Evolutionary conservation across 345 rosid genomes (phyloP).

Genomic region (Linum lewisii): DNA sequence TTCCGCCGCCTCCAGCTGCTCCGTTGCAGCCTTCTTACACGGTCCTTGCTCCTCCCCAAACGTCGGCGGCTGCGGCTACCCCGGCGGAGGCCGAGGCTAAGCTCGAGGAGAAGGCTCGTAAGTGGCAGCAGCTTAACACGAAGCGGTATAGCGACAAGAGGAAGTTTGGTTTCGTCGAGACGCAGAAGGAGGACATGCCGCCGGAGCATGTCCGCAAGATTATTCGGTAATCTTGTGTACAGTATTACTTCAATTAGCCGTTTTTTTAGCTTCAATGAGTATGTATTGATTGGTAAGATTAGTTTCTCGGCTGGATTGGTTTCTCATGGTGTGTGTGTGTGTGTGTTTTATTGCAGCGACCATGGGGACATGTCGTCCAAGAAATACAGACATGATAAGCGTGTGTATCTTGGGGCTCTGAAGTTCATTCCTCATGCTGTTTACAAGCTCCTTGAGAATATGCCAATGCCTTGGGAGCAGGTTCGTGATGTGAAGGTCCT

Average conservation of each 20-base stretch:
- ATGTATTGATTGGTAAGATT: background rate
- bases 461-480: conserved; percentile 99
- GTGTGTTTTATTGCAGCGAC: conserved; percentile 56
- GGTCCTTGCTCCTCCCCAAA: conserved; percentile 38
- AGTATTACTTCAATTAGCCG: no score
- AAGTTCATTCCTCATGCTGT: conserved; percentile 98
- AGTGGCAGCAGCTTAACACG: conserved; percentile 95
- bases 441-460: conserved; percentile 94
- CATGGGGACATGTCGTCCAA: conserved; percentile 99
- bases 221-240: no score
- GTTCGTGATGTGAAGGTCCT: conserved; percentile 93
- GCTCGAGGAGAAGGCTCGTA: conserved; percentile 93
- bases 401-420: conserved; percentile 95
- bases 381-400: conserved; percentile 91
- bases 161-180: conserved; percentile 96
- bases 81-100: conserved; percentile 70
- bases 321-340: background rate
- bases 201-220: conserved; percentile 98
- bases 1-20: conserved; percentile 40
- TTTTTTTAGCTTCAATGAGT: background rate
- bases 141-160: conserved; percentile 89
- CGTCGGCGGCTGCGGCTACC: conserved; percentile 20
- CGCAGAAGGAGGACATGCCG: conserved; percentile 99
- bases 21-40: conserved; percentile 87
- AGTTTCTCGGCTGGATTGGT: no score